Evolutionary conservation across 345 rosid genomes (phyloP).

Genomic region (Eucalyptus urophylla): DNA sequence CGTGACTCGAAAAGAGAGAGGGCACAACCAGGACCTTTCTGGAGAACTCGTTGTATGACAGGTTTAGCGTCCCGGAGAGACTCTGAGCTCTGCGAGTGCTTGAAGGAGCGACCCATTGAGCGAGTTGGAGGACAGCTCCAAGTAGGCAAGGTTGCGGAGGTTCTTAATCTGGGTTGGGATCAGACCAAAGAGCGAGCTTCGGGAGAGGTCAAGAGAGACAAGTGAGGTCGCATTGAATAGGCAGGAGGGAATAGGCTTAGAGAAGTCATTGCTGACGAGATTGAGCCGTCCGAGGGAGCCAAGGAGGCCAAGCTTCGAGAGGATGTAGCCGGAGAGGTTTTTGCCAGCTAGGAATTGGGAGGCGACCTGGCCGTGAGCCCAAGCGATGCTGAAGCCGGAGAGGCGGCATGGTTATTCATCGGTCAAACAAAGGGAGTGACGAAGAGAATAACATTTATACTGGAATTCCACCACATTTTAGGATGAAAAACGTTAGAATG

Average conservation of each 20-base stretch:
- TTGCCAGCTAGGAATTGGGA: slow-evolving; percentile 57
- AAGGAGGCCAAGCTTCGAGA: too few relatives aligned
- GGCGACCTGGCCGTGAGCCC: slow-evolving; percentile 43
- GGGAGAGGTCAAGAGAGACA: slow-evolving; percentile 46
- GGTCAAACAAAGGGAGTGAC: too few relatives aligned
- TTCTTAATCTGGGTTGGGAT: slow-evolving; percentile 35
- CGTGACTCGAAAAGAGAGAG: background rate
- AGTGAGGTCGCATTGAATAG: slow-evolving; percentile 85
- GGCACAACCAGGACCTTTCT: slow-evolving; percentile 40
- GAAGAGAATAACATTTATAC: background rate
- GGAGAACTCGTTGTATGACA: slow-evolving; percentile 56
- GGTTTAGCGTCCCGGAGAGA: slow-evolving; percentile 54
- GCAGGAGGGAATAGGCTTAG: slow-evolving; percentile 57
- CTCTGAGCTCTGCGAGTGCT: slow-evolving; percentile 32
- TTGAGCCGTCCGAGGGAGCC: slow-evolving; percentile 61
- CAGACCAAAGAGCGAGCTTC: slow-evolving; percentile 53
- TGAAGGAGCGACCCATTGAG: slow-evolving; percentile 67
- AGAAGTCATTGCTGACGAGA: slow-evolving; percentile 44
- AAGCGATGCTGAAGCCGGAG: slow-evolving; percentile 11
- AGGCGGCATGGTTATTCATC: background rate
- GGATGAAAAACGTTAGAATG: background rate
- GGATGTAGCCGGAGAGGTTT: slow-evolving; percentile 67
- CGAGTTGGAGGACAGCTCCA: slow-evolving; percentile 53
- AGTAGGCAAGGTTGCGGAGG: slow-evolving; percentile 26
- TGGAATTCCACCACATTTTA: background rate